Percentiles rank a stretch among this genome's conserved stretches.
Conservation (phyloP, 306 rosid species). For the Pueraria montana region DNA sequence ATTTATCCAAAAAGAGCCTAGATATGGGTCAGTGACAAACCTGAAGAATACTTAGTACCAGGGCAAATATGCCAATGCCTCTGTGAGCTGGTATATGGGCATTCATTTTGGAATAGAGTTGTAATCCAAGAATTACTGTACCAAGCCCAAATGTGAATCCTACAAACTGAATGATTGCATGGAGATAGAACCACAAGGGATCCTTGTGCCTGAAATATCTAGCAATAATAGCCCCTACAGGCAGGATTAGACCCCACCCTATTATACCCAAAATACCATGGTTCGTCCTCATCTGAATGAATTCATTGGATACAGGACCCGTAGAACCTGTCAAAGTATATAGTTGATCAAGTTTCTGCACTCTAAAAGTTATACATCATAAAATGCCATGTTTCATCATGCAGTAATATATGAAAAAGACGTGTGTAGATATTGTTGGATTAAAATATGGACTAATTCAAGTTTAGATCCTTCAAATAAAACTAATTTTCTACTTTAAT, state of each 20-base stretch:
- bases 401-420: neutral
- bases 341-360: constrained; percentile 1
- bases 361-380: neutral
- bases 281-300: neutral
- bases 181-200: constrained; percentile 27
- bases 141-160: constrained; percentile 33
- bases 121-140: constrained; percentile 33
- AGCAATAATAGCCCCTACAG: constrained; percentile 28
- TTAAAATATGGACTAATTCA: neutral
- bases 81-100: constrained; percentile 28
- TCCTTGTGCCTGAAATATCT: constrained; percentile 37
- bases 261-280: constrained; percentile 27
- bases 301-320: constrained; percentile 20
- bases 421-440: neutral
- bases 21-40: neutral
- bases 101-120: constrained; percentile 23
- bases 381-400: neutral
- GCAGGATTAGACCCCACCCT: constrained; percentile 28
- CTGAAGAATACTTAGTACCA: constrained; percentile 23
- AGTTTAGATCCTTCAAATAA: neutral
- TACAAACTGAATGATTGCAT: constrained; percentile 16
- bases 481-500: neutral
- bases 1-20: too few species aligned
- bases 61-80: constrained; percentile 21
- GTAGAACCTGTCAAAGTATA: constrained; percentile 15